phyloP scores from a whole-genome alignment of 192 early-diverging fungal genomes.

The Oehlia diaphana region DNA sequence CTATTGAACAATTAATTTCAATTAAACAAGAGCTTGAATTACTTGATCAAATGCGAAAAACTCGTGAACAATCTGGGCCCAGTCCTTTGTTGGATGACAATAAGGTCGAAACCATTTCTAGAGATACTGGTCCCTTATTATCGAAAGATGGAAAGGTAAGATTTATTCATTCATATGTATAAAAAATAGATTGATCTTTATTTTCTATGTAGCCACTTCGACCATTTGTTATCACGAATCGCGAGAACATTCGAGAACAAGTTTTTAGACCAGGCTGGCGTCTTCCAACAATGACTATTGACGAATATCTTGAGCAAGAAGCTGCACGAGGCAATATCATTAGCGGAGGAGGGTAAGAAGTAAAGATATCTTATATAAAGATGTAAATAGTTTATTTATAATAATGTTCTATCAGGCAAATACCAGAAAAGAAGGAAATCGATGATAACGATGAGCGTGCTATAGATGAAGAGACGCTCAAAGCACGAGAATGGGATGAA shows the following conservation, averaged over 20 bases:
- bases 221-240: constrained; percentile 87
- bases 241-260: constrained; percentile 68
- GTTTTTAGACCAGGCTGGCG: constrained; percentile 86
- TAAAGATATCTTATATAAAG: too few relatives aligned
- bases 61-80: constrained; percentile 35
- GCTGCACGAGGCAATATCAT: constrained; percentile 86
- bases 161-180: constrained; percentile 8
- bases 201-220: constrained; percentile 58
- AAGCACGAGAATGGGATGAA: constrained; percentile 86
- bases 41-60: constrained; percentile 70
- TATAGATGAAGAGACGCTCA: constrained; percentile 82
- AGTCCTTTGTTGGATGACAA: constrained; percentile 33
- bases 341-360: constrained; percentile 73
- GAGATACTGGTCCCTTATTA: constrained; percentile 52
- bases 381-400: constrained; percentile 7
- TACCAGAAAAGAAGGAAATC: constrained; percentile 69
- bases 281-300: constrained; percentile 95
- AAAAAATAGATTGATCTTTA: constrained; percentile 25
- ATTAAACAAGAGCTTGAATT: constrained; percentile 81
- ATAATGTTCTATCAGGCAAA: constrained; percentile 42
- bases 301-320: constrained; percentile 90
- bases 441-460: constrained; percentile 83
- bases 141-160: constrained; percentile 46
- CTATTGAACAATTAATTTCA: constrained; percentile 65
- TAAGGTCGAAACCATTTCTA: constrained; percentile 23